phyloP scores from a whole-genome alignment of 192 early-diverging fungal species.

The Backusella macrospora region DNA sequence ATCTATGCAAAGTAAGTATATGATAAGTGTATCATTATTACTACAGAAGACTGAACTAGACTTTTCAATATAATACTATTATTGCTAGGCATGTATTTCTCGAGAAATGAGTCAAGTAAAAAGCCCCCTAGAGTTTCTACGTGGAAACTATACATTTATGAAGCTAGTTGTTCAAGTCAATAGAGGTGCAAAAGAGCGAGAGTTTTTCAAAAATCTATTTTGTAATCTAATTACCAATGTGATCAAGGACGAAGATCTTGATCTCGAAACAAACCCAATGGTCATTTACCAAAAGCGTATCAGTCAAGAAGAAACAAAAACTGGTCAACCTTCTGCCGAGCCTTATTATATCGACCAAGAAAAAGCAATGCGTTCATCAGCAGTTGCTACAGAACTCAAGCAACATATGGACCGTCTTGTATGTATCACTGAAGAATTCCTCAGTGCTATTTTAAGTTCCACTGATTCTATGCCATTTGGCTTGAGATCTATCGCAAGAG shows the following conservation, averaged over 20 bases:
- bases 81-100: slow-evolving; percentile 65
- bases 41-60: neutral
- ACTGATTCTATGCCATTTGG: slow-evolving; percentile 90
- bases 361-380: slow-evolving; percentile 82
- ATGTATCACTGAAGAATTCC: slow-evolving; percentile 81
- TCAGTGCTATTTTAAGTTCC: slow-evolving; percentile 80
- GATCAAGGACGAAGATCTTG: slow-evolving; percentile 74
- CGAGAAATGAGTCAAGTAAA: slow-evolving; percentile 87
- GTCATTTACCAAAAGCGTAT: slow-evolving; percentile 87
- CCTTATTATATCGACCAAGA: slow-evolving; percentile 77
- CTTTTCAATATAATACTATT: neutral
- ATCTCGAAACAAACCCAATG: slow-evolving; percentile 91
- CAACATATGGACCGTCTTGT: slow-evolving; percentile 77
- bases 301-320: slow-evolving; percentile 86
- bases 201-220: slow-evolving; percentile 85
- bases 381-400: slow-evolving; percentile 69
- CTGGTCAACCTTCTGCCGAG: slow-evolving; percentile 78
- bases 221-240: slow-evolving; percentile 82
- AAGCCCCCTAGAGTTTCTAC: slow-evolving; percentile 87
- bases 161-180: slow-evolving; percentile 95
- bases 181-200: slow-evolving; percentile 92
- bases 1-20: slow-evolving; percentile 79
- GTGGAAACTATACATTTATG: slow-evolving; percentile 96
- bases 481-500: slow-evolving; percentile 93
- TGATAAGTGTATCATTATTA: neutral